phyloP scores from a whole-genome alignment of 1,284 basidiomycete genomes.

The Leucoagaricus sp. region DNA sequence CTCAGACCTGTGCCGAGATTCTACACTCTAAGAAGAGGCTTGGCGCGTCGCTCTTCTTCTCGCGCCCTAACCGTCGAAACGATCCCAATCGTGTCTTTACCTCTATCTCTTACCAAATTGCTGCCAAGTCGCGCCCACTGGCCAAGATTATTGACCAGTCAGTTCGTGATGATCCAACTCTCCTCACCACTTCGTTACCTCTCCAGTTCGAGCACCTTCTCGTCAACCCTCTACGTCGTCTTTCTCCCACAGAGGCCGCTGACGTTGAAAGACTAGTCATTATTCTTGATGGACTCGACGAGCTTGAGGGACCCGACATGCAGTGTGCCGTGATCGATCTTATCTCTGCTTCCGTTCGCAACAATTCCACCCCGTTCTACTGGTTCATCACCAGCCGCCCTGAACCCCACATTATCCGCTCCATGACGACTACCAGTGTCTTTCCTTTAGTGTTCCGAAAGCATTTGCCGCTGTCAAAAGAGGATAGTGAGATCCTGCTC shows the following conservation, averaged over 20 bases:
- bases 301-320: slow-evolving; percentile 10
- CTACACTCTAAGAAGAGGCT: slow-evolving; percentile 11
- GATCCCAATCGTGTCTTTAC: slow-evolving; percentile 5
- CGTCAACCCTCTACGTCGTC: slow-evolving; percentile 14
- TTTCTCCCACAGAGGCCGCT: not conserved
- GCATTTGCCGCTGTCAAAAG: not conserved
- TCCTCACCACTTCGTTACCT: slow-evolving; percentile 14
- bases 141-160: not conserved
- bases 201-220: slow-evolving; percentile 18
- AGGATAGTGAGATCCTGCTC: slow-evolving; percentile 5
- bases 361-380: not conserved
- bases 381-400: slow-evolving; percentile 11
- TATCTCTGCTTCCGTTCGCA: not conserved
- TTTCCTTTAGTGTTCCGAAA: not conserved
- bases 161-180: slow-evolving; percentile 11
- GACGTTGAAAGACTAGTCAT: not conserved
- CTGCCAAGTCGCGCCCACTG: not conserved
- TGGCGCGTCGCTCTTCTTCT: slow-evolving; percentile 23
- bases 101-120: slow-evolving; percentile 22
- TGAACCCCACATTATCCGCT: not conserved
- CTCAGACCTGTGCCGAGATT: slow-evolving; percentile 21
- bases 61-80: not conserved
- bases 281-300: slow-evolving; percentile 23
- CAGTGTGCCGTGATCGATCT: slow-evolving; percentile 16
- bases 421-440: not conserved